These are phyloP conservation scores for Solanum chiquidenum DNA, from an alignment of 257 asterid genomes.

Conservation along the genomic window DNA sequence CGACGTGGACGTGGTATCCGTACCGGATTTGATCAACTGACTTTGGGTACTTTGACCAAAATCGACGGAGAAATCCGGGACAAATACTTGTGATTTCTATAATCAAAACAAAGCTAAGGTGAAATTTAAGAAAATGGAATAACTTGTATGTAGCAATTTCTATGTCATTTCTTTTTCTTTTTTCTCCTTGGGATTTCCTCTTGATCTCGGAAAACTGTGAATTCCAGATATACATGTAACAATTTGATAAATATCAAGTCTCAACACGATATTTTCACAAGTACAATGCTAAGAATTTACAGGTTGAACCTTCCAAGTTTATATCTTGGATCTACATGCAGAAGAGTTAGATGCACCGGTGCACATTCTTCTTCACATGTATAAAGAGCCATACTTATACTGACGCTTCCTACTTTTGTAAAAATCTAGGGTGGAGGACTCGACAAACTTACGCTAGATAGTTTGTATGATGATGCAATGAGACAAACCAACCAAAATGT, in stretches of 20 bases:
- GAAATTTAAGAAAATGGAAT: not conserved
- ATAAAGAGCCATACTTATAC: not conserved
- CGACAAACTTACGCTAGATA: conserved; percentile 79
- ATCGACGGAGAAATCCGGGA: not conserved
- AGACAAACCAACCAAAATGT: conserved; percentile 62
- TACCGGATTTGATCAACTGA: not conserved
- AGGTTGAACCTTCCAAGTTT: not conserved
- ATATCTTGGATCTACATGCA: not conserved
- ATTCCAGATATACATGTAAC: not conserved
- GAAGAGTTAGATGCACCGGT: not conserved
- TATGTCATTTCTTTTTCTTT: not conserved
- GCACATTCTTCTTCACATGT: not conserved
- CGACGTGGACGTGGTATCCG: not conserved
- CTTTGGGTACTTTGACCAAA: not conserved
- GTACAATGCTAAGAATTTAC: not conserved
- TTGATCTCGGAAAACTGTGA: not conserved
- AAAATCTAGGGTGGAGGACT: conserved; percentile 73
- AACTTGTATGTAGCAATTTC: not conserved
- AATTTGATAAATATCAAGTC: not conserved
- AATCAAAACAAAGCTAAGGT: not conserved
- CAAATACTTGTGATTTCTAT: not conserved
- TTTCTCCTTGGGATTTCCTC: not conserved
- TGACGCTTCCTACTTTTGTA: not conserved
- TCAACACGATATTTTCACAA: not conserved
- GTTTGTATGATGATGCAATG: conserved; percentile 88